These are phyloP conservation scores for Tanozyma kutaoensis DNA, from an alignment of 805 yeast genomes.

Conservation along the genomic window DNA sequence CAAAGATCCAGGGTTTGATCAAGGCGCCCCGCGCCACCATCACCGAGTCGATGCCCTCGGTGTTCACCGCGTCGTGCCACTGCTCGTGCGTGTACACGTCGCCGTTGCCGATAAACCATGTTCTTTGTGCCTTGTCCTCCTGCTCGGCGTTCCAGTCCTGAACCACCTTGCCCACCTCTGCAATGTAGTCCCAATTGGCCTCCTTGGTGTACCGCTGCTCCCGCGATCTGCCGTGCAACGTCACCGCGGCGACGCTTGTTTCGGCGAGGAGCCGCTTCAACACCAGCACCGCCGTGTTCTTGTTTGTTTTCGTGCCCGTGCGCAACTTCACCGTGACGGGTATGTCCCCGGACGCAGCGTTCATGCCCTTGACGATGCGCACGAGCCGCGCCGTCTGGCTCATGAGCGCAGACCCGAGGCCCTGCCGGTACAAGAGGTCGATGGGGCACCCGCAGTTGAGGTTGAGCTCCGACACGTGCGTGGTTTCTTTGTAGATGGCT, in stretches of 20 bases:
- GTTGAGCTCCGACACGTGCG: conserved; percentile 68
- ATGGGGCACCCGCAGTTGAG: conserved; percentile 97
- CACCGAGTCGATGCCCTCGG: conserved; percentile 73
- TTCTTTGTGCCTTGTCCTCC: conserved; percentile 47
- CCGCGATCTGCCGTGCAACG: conserved; percentile 92
- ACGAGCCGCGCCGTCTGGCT: conserved; percentile 77
- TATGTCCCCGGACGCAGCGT: conserved; percentile 72
- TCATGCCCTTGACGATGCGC: conserved; percentile 79
- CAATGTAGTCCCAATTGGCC: conserved; percentile 89
- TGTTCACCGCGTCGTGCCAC: conserved; percentile 61
- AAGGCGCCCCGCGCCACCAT: conserved; percentile 98
- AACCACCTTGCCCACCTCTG: conserved; percentile 57
- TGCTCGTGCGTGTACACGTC: conserved; percentile 81
- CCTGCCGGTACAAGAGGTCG: conserved; percentile 84
- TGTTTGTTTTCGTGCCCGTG: conserved; percentile 77
- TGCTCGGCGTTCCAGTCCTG: conserved; percentile 42
- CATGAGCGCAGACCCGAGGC: conserved; percentile 89
- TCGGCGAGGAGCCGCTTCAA: conserved; percentile 62
- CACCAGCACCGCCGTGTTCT: conserved; percentile 76
- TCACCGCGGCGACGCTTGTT: conserved; percentile 79
- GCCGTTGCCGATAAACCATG: conserved; percentile 90
- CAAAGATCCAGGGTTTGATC: conserved; percentile 98
- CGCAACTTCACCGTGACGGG: conserved; percentile 89
- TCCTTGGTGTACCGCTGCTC: conserved; percentile 87
- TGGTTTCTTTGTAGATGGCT: conserved; percentile 43